Conservation (phyloP, 306 rosid genomes). For the Psophocarpus tetragonolobus region DNA sequence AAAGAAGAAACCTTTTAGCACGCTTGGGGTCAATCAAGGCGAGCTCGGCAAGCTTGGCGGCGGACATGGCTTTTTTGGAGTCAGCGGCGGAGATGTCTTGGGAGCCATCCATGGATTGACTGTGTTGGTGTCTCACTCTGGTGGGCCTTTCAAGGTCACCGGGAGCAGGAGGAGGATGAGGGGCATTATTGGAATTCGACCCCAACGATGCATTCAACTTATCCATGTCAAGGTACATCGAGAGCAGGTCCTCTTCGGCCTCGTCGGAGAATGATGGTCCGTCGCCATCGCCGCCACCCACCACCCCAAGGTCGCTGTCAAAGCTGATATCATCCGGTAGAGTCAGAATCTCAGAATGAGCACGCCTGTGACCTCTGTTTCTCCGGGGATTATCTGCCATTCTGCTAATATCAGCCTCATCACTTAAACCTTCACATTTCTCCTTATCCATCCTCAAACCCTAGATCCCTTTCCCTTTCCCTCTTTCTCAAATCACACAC, state of each 20-base stretch:
- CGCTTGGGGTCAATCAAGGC: slow-evolving; percentile 94
- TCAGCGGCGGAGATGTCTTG: slow-evolving; percentile 64
- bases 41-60: slow-evolving; percentile 91
- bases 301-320: slow-evolving; percentile 91
- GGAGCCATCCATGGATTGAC: slow-evolving; percentile 99
- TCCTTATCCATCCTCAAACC: too few species aligned
- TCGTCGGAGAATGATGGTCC: slow-evolving; percentile 92
- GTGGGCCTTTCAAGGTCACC: slow-evolving; percentile 84
- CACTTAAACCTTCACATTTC: too few species aligned
- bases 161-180: too few species aligned
- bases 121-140: slow-evolving; percentile 92
- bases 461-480: too few species aligned
- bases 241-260: slow-evolving; percentile 86
- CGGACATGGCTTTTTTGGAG: slow-evolving; percentile 82
- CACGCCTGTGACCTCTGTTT: slow-evolving; percentile 89
- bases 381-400: slow-evolving; percentile 92
- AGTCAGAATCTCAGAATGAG: slow-evolving; percentile 88
- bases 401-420: slow-evolving; percentile 88
- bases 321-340: slow-evolving; percentile 95
- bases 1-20: slow-evolving; percentile 98
- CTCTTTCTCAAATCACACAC: too few species aligned
- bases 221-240: slow-evolving; percentile 96
- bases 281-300: slow-evolving; percentile 88
- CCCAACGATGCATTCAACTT: slow-evolving; percentile 87
- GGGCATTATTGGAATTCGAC: too few species aligned